phyloP scores from a whole-genome alignment of 495 filamentous ascomycete species.

The Rusavskia elegans region DNA sequence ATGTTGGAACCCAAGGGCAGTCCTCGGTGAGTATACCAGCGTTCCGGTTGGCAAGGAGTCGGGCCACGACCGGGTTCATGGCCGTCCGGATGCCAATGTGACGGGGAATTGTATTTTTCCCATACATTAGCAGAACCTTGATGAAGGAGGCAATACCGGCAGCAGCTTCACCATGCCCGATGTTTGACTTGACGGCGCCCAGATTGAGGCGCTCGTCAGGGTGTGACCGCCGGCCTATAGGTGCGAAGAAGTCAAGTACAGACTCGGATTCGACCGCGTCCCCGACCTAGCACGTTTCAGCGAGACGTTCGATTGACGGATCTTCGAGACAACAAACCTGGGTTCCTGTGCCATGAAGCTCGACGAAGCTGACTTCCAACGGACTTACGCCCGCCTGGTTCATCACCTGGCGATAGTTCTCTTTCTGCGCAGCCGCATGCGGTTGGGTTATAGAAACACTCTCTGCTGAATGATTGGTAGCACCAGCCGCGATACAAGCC shows the following conservation, averaged over 20 bases:
- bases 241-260: constrained; percentile 14
- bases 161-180: constrained; percentile 23
- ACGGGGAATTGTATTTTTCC: constrained; percentile 18
- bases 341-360: constrained; percentile 29
- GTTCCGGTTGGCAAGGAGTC: constrained; percentile 14
- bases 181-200: constrained; percentile 23
- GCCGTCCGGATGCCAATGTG: constrained; percentile 28
- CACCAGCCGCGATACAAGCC: constrained; percentile 46
- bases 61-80: constrained; percentile 18
- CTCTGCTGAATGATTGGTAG: constrained; percentile 64
- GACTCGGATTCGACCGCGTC: constrained; percentile 17
- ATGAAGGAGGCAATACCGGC: constrained; percentile 17
- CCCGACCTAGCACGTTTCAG: constrained; percentile 4
- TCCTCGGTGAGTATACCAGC: constrained; percentile 17
- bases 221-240: not conserved
- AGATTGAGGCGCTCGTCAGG: constrained; percentile 23
- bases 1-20: constrained; percentile 7
- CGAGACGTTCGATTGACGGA: too few species aligned
- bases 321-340: constrained; percentile 4
- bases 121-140: constrained; percentile 19
- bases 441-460: constrained; percentile 42
- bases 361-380: constrained; percentile 30
- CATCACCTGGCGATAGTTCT: constrained; percentile 25
- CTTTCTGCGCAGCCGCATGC: constrained; percentile 27
- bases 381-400: constrained; percentile 28